Percentiles rank a stretch among this genome's conserved stretches.
Conservation (phyloP, 768 basidiomycete species). For the Amanita inopinata region DNA sequence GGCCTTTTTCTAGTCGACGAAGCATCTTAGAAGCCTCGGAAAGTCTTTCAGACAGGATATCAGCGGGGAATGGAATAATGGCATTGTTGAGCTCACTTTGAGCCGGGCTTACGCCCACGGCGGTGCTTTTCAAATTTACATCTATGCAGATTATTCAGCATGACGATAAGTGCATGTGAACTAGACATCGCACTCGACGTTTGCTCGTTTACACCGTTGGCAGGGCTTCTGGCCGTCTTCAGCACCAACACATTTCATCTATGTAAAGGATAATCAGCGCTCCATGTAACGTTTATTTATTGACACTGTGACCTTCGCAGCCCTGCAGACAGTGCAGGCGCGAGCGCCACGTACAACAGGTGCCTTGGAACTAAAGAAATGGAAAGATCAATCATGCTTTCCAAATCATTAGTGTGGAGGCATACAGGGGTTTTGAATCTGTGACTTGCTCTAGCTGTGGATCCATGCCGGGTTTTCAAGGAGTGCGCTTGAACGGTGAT, state of each 20-base stretch:
- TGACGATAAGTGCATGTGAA: constrained; percentile 10
- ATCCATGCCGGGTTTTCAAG: constrained; percentile 33
- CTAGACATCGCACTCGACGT: constrained; percentile 50
- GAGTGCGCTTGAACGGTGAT: constrained; percentile 28
- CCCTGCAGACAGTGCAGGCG: constrained; percentile 79
- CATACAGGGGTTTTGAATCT: constrained; percentile 26
- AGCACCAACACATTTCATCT: constrained; percentile 92
- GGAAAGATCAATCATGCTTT: constrained; percentile 8
- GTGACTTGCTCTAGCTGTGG: constrained; percentile 23
- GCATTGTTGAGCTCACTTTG: constrained; percentile 48
- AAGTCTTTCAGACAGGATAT: constrained; percentile 34
- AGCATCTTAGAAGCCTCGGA: constrained; percentile 89
- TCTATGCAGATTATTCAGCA: constrained; percentile 26
- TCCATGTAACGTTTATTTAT: too few relatives aligned
- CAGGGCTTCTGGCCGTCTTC: constrained; percentile 77
- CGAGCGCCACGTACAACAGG: constrained; percentile 45
- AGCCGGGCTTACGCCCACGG: constrained; percentile 80
- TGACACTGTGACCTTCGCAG: constrained; percentile 54
- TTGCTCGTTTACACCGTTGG: constrained; percentile 77
- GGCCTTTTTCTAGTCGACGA: constrained; percentile 74
- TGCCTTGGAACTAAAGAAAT: constrained; percentile 27
- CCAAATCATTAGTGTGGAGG: constrained; percentile 13
- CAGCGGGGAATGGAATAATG: constrained; percentile 9
- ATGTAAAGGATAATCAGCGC: constrained; percentile 13
- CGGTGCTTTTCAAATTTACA: constrained; percentile 87